These are phyloP conservation scores for Aspergillus niger DNA, from an alignment of 2,329 filamentous ascomycete species.

Conservation along the genomic window DNA sequence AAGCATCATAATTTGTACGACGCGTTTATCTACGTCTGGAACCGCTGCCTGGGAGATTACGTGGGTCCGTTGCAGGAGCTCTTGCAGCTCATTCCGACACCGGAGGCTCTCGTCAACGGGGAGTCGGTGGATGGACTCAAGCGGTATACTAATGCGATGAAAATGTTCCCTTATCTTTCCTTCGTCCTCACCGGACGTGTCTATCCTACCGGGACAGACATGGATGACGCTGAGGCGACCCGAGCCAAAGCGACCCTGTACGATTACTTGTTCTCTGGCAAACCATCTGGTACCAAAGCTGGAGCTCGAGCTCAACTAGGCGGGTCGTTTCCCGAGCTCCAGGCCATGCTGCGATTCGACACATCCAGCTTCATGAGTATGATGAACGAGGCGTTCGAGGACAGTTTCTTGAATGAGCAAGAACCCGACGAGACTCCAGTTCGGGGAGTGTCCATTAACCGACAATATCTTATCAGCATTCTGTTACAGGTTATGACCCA, in stretches of 20 bases:
- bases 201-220: constrained; percentile 81
- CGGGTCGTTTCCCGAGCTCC: constrained; percentile 81
- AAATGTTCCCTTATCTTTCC: constrained; percentile 92
- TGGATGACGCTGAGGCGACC: constrained; percentile 71
- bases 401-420: constrained; percentile 84
- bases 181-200: constrained; percentile 85
- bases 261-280: constrained; percentile 88
- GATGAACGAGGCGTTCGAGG: constrained; percentile 95
- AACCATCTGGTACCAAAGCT: constrained; percentile 35
- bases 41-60: constrained; percentile 83
- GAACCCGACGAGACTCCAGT: constrained; percentile 62
- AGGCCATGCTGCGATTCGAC: constrained; percentile 83
- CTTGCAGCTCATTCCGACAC: constrained; percentile 50
- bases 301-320: constrained; percentile 54
- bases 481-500: constrained; percentile 86
- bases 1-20: constrained; percentile 92
- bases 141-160: constrained; percentile 69
- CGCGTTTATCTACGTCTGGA: constrained; percentile 96
- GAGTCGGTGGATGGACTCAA: constrained; percentile 59
- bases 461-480: constrained; percentile 90
- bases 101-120: constrained; percentile 33
- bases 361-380: constrained; percentile 91
- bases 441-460: constrained; percentile 68
- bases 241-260: constrained; percentile 87
- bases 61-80: constrained; percentile 88